These are phyloP conservation scores for Fusarium poae DNA, from an alignment of 2,329 filamentous ascomycete genomes.

Conservation along the genomic window DNA sequence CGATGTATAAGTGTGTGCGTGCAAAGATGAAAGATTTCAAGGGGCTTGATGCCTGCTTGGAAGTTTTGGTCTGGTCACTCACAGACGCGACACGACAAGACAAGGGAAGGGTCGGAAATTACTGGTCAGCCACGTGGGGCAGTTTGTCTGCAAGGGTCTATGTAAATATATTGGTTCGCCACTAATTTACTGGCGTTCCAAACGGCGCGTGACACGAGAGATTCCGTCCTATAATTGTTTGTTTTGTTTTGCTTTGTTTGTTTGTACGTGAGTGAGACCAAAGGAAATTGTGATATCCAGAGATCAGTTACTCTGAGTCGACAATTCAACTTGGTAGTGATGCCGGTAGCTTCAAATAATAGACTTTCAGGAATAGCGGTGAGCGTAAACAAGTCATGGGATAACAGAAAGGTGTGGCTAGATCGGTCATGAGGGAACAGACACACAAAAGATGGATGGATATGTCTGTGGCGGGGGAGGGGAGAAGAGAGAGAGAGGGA, in stretches of 20 bases:
- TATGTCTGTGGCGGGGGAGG: constrained; percentile 1
- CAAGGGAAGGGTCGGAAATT: constrained; percentile 20
- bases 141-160: constrained; percentile 28
- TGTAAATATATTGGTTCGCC: constrained; percentile 32
- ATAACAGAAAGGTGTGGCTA: constrained; percentile 17
- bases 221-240: background rate
- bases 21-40: constrained; percentile 25
- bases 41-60: constrained; percentile 29
- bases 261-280: constrained; percentile 4
- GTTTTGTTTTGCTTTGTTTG: background rate
- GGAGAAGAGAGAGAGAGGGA: background rate
- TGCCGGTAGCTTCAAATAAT: constrained; percentile 16
- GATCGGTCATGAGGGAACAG: constrained; percentile 19
- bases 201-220: constrained; percentile 17
- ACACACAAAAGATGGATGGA: background rate
- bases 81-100: constrained; percentile 29
- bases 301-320: constrained; percentile 1
- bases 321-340: constrained; percentile 20
- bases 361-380: constrained; percentile 24
- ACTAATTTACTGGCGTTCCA: constrained; percentile 35
- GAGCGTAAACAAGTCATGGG: constrained; percentile 31
- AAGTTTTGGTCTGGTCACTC: constrained; percentile 25
- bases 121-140: constrained; percentile 33
- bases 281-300: constrained; percentile 15
- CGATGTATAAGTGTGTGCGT: constrained; percentile 24